Base-by-base conservation (phyloP, 2,329 filamentous ascomycete species). In the Curvularia spicifera region DNA sequence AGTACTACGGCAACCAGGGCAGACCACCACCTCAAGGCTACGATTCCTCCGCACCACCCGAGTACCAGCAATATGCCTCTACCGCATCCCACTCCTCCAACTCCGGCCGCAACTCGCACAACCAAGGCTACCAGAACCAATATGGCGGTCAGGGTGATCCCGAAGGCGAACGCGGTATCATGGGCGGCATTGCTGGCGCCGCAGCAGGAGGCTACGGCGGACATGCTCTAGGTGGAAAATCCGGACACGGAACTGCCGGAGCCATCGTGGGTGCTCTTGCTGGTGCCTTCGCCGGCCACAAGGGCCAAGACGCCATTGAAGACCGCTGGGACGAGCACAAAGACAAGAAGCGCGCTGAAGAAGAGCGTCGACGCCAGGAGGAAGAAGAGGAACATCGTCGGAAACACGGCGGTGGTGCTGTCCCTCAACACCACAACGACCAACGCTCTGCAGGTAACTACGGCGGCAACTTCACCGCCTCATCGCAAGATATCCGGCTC, bases 321-420 rank as follows among this genome's bases (percentile, higher is more conserved):
- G 66, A 70, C 8, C 69, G 68, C 51, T 71, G 70, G 49, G 64
- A 71, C 18, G 63, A 69, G 35, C 69, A 52, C n/a, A 66, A 72
- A 15, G 70, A 71, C 5, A 69, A 70, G 58, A 72, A 71, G 60
- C 57, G 70, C 24, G 51, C 54, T 47, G 67, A 71, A 50, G 64
- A 70, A 54, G 35, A 67, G 12, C 53, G 53, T 2, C 22, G 31
- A 18, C 33, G 35, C 4, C 47, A 53, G 37, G 67, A 71, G 55
- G 65, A 70, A 51, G 44, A 67, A 45, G 60, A 67, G 39, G 54
- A 64, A 45, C 28, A 63, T 15, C 57, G 66, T 37, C 53, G 37
- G 28, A 55, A 59, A 6, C 37, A 56, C 13, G 46, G 46, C 8
- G 45, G 62, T 6, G 45, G 61, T 5, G 35, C 28, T 31, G 24